Evolutionary conservation across 305 asterid species (phyloP), one percentile per base, ranked within the genome.

Genomic region (Petunia hybrid): DNA sequence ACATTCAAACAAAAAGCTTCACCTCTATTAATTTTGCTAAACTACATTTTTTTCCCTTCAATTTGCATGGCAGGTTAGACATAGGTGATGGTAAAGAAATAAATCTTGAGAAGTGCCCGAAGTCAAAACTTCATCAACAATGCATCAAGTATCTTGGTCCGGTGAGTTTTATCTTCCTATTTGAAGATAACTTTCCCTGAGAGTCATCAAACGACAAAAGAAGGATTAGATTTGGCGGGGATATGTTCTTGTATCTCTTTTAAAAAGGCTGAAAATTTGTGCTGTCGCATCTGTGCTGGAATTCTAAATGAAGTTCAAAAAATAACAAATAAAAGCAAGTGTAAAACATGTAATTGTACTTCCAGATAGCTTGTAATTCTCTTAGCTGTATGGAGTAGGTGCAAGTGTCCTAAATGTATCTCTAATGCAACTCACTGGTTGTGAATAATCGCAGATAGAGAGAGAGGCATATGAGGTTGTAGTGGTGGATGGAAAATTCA

Each of bases 101-200:
- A 42, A 89, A 86, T 84, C 86, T 91, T 8, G 97, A 93, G 81
- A 89, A 85, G 85, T 94, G 97, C 73, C 83, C 89, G 16, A 82
- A 90, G 79, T 77, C 90, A 4, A 91, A 93, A 80, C 98, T 93
- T 82, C 95, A 89, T 61, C 95, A 90, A 41, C 95, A 94, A 73
- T 94, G 97, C 85, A 92, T 94, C 79, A 91, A 91, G 81, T 94
- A 94, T 87, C 98, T 92, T 70, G 98, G 97, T 55, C 97, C 95
- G 78, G 98, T 94, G 81, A 87, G 96, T 77, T 57, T 60, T 83
- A 82, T 68, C 60, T 71, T 76, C 70, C 43, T 62, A 46, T 39
- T 55, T 46, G 10, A 14, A 57, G 56, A 22, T 4, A 4, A 31
- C 38, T 59, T 77, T 42, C 68, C 60, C 66, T 51, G 8, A 9